A percentile compares a stretch with the other conserved stretches of the same genome.
Evolutionary conservation across 148 eudicot genomes (phyloP).

Genomic region (Polygonum aviculare): DNA sequence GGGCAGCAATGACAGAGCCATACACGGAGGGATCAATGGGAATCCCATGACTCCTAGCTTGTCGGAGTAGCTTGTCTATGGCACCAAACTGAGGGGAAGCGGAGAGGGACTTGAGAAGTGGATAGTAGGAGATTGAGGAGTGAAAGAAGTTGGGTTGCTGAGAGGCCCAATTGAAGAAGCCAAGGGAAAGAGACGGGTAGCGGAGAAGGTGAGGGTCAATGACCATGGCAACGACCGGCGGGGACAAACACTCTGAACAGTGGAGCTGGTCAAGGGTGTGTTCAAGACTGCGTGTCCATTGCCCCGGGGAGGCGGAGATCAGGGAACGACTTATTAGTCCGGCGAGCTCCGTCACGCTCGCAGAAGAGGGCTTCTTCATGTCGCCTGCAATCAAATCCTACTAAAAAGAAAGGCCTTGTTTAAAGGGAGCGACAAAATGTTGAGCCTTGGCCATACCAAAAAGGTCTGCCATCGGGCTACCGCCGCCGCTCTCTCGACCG

Average conservation of each 20-base stretch:
- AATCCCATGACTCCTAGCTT: slow-evolving; percentile 29
- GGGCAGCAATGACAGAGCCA: slow-evolving; percentile 27
- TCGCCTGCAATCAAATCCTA: background rate
- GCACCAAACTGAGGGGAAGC: slow-evolving; percentile 46
- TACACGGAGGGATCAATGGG: slow-evolving; percentile 32
- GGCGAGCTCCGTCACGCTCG: slow-evolving; percentile 23
- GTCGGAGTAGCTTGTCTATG: slow-evolving; percentile 42
- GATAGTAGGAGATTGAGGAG: slow-evolving; percentile 39
- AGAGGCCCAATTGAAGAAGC: slow-evolving; percentile 90
- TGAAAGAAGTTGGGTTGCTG: slow-evolving; percentile 72
- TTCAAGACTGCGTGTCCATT: slow-evolving; percentile 62
- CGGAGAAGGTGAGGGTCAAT: slow-evolving; percentile 74
- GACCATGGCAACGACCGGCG: slow-evolving; percentile 63
- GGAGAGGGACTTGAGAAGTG: slow-evolving; percentile 58
- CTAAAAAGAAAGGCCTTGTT: no score
- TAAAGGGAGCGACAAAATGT: background rate
- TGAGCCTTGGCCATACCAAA: background rate
- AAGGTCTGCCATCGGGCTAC: background rate
- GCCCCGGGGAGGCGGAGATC: slow-evolving; percentile 31
- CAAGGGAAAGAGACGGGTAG: slow-evolving; percentile 70
- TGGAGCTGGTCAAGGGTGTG: slow-evolving; percentile 55
- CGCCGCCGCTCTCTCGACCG: slow-evolving; percentile 11
- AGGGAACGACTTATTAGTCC: slow-evolving; percentile 46
- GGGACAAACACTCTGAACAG: slow-evolving; percentile 49
- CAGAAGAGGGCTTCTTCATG: slow-evolving; percentile 1